Evolutionary conservation across 2,329 filamentous ascomycete genomes (phyloP).

Genomic region (Ceratocystis destructans): DNA sequence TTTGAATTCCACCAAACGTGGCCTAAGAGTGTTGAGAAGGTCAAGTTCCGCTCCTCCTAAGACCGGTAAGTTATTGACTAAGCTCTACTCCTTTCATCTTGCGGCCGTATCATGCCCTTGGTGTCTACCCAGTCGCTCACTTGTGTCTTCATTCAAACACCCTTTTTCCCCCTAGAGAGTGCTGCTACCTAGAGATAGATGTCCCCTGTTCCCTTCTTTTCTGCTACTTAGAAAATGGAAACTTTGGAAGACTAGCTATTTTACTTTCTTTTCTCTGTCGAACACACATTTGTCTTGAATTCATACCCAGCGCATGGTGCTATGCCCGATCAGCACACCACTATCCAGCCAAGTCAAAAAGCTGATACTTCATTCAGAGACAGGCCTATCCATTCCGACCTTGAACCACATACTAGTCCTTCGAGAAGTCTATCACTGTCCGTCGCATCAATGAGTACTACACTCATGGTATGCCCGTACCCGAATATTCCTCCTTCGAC

Average conservation of each 20-base stretch:
- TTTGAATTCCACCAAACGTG: neutral
- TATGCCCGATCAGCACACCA: neutral
- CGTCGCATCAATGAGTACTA: conserved; percentile 3
- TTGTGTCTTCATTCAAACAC: neutral
- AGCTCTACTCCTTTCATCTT: neutral
- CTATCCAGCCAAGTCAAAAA: neutral
- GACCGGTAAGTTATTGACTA: neutral
- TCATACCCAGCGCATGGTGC: neutral
- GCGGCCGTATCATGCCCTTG: neutral
- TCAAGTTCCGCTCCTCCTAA: neutral
- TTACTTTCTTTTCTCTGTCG: neutral
- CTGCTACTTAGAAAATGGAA: neutral
- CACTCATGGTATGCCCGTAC: neutral
- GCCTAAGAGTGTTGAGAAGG: neutral
- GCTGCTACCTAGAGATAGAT: neutral
- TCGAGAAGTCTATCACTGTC: neutral
- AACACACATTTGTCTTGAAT: neutral
- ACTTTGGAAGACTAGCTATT: neutral
- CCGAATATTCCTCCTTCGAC: neutral
- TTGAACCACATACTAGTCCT: neutral
- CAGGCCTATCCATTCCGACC: neutral
- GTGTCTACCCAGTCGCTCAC: neutral
- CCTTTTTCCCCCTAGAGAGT: neutral
- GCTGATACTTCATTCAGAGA: neutral
- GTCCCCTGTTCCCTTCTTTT: neutral